Base-by-base conservation (phyloP, 2,329 filamentous ascomycete genomes). In the Daldinia sp. region DNA sequence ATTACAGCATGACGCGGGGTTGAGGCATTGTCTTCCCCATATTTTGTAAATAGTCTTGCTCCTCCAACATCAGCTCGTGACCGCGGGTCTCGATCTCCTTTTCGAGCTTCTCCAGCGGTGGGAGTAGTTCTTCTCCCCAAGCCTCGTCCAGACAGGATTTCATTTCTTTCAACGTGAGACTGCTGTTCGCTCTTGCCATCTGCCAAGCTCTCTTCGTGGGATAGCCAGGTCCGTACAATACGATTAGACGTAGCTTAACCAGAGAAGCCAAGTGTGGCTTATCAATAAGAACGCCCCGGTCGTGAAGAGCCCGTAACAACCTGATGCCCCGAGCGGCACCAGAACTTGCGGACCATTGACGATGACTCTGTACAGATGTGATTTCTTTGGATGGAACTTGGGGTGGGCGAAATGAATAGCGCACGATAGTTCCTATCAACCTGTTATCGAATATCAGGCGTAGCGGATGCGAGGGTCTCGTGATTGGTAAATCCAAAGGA, bases 381-480 rank as follows among this genome's bases (percentile, higher is more conserved):
- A 33, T 59, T 60, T 13, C 58, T 1, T 28, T 51, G 60, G 35
- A 26, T 20, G 37, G 20, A 65, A 71, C 70, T 2, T 77, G 74
- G 26, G 80, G 59, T 56, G 79, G 74, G 63, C 82, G 78, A 61
- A 87, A 87, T 0, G 82, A 81, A 79, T 82, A 85, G 39, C 83
- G 78, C 7, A 86, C 68, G 15, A 86, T 79, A 2, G 75, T 74
- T 1, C 78, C 76, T 59, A 85, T 77, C 20, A 86, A 63, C 28
- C 73, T 74, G 10, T 68, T 56, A 46, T 81, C 76, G 68, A 88
- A 87, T 20, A 88, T 77, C 41, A 78, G 78, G 44, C 79, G 80
- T 6, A 88, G 63, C 1, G 86, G 86, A 65, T 88, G 86, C 12
- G 80, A 73, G 1, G 76, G 78, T 59, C 82, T 81, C 9, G 70